Conservation (phyloP, 768 basidiomycete genomes). For the Rhodotorula kratochvilovae region DNA sequence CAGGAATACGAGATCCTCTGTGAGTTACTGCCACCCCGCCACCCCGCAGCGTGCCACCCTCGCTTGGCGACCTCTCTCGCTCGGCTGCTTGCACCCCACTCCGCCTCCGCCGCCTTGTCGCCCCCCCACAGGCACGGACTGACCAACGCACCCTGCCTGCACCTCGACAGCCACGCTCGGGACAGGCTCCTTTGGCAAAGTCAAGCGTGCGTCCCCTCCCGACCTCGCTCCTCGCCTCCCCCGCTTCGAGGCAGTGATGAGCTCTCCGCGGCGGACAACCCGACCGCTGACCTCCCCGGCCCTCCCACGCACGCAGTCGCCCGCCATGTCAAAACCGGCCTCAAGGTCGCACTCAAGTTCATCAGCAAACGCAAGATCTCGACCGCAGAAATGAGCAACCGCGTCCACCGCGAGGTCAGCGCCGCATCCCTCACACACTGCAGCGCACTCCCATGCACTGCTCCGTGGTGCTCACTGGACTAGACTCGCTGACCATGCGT, state of each 20-base stretch:
- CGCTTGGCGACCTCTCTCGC: background rate
- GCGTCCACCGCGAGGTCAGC: conserved; percentile 72
- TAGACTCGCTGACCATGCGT: too few species aligned
- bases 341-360: conserved; percentile 95
- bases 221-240: background rate
- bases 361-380: conserved; percentile 91
- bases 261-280: too few species aligned
- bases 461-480: too few species aligned
- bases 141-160: background rate
- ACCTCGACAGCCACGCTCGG: conserved; percentile 64
- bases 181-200: conserved; percentile 96
- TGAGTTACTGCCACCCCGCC: too few species aligned
- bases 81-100: background rate
- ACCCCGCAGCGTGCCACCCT: too few species aligned
- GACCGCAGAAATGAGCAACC: conserved; percentile 80
- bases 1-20: conserved; percentile 39
- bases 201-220: conserved; percentile 76
- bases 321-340: conserved; percentile 85
- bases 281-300: background rate
- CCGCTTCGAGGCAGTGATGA: too few species aligned
- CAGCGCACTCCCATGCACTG: too few species aligned
- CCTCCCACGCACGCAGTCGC: conserved; percentile 65
- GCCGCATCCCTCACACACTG: too few species aligned
- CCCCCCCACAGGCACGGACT: background rate
- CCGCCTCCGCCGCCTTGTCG: background rate